phyloP scores from a whole-genome alignment of 164 flowering plant genomes.

The Dillenia suffruticosa region DNA sequence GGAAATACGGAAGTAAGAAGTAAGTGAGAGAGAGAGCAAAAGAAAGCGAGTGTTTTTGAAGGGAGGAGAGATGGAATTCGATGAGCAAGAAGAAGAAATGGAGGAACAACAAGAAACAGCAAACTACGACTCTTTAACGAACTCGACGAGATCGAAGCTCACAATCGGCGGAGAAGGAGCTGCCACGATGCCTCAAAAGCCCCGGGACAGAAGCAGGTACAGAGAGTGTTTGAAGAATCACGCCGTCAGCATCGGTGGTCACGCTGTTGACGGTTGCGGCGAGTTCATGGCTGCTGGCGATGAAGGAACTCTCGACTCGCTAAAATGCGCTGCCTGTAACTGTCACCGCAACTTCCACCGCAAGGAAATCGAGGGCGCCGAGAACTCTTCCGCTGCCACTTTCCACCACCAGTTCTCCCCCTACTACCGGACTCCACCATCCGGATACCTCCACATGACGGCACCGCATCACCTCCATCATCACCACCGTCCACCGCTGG shows the following conservation, averaged over 20 bases:
- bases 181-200: neutral
- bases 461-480: slow-evolving; percentile 15
- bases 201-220: slow-evolving; percentile 22
- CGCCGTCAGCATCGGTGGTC: slow-evolving; percentile 64
- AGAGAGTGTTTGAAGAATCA: slow-evolving; percentile 79
- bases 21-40: neutral
- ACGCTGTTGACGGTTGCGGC: slow-evolving; percentile 79
- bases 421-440: slow-evolving; percentile 40
- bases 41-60: slow-evolving; percentile 1
- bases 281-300: slow-evolving; percentile 80
- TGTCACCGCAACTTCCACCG: slow-evolving; percentile 91
- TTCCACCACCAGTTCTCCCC: slow-evolving; percentile 34
- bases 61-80: slow-evolving; percentile 32
- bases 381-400: neutral
- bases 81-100: slow-evolving; percentile 51
- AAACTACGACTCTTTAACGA: slow-evolving; percentile 29
- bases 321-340: slow-evolving; percentile 73
- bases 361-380: slow-evolving; percentile 38
- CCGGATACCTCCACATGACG: slow-evolving; percentile 45
- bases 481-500: slow-evolving; percentile 20
- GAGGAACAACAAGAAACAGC: slow-evolving; percentile 24
- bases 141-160: slow-evolving; percentile 18
- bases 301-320: slow-evolving; percentile 65
- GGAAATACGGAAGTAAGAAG: too few species aligned
- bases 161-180: slow-evolving; percentile 7